These are phyloP conservation scores for Saccharomycopsis amapae DNA, from an alignment of 805 yeast genomes.

Conservation along the genomic window DNA sequence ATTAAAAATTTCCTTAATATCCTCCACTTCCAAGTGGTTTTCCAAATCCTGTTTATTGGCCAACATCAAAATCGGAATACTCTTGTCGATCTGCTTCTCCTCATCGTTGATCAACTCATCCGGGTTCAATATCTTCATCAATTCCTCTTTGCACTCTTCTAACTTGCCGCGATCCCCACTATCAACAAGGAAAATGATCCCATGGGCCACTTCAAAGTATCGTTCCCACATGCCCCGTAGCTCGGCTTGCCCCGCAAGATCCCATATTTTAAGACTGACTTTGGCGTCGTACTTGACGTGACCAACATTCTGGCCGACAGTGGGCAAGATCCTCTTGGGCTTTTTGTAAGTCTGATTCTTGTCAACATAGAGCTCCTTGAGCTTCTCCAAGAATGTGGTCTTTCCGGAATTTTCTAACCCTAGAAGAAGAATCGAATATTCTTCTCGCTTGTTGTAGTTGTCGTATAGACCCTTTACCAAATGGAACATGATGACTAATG, in stretches of 20 bases:
- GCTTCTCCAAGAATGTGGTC: constrained; percentile 68
- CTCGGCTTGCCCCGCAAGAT: constrained; percentile 91
- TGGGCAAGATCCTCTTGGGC: constrained; percentile 68
- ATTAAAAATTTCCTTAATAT: constrained; percentile 78
- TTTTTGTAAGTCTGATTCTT: constrained; percentile 35
- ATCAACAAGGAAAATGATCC: constrained; percentile 86
- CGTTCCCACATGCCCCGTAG: constrained; percentile 80
- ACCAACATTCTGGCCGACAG: constrained; percentile 87
- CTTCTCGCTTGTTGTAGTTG: constrained; percentile 52
- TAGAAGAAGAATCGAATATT: constrained; percentile 69
- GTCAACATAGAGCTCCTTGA: constrained; percentile 45
- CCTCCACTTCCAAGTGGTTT: constrained; percentile 64
- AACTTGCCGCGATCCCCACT: constrained; percentile 79
- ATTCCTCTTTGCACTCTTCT: constrained; percentile 67
- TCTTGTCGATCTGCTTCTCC: constrained; percentile 22
- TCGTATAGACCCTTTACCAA: constrained; percentile 54
- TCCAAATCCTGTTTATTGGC: constrained; percentile 90
- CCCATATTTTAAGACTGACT: constrained; percentile 79
- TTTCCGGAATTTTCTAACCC: constrained; percentile 97
- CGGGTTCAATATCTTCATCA: constrained; percentile 27
- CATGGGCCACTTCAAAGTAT: constrained; percentile 82
- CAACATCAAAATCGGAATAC: constrained; percentile 86
- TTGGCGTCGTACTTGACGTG: constrained; percentile 34
- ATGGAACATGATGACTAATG: constrained; percentile 65
- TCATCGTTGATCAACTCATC: constrained; percentile 36